Conservation (phyloP, 768 basidiomycete species). For the Russula sp. region DNA sequence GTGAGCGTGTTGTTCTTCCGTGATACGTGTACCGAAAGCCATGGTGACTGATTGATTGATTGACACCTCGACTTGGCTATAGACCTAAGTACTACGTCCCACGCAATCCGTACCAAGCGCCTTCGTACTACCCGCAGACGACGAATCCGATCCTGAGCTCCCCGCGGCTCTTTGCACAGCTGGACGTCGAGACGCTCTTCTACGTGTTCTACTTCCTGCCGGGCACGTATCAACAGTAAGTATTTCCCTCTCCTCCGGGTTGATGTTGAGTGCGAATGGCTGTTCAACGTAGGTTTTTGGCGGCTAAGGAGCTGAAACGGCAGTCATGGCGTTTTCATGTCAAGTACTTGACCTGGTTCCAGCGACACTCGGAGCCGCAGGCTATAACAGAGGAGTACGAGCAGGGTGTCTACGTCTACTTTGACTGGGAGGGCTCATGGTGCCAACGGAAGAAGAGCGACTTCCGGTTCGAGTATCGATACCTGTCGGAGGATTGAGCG, state of each 20-base stretch:
- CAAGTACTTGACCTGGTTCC: constrained; percentile 99
- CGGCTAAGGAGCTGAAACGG: constrained; percentile 93
- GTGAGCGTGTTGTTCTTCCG: constrained; percentile 42
- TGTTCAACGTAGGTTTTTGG: constrained; percentile 64
- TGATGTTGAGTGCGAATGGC: constrained; percentile 5
- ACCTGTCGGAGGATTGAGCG: constrained; percentile 81
- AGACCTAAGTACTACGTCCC: constrained; percentile 98
- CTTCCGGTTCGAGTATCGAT: constrained; percentile 95
- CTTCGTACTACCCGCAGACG: constrained; percentile 90
- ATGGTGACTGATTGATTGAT: neutral
- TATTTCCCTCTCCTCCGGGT: constrained; percentile 21
- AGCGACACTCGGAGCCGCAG: constrained; percentile 95
- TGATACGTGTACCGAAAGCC: neutral
- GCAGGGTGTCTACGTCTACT: constrained; percentile 98
- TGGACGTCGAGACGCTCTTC: constrained; percentile 96
- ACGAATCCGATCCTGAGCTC: constrained; percentile 79
- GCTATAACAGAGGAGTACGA: constrained; percentile 99
- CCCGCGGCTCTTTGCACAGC: constrained; percentile 79
- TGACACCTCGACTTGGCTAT: constrained; percentile 25
- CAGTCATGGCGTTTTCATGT: constrained; percentile 99
- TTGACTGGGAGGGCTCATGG: constrained; percentile 99
- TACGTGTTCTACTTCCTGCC: constrained; percentile 98
- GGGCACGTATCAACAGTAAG: constrained; percentile 96
- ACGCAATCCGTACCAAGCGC: constrained; percentile 85
- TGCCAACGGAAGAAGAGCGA: constrained; percentile 97